Conservation (phyloP, 257 asterid genomes). For the Solanum bukasovii region DNA sequence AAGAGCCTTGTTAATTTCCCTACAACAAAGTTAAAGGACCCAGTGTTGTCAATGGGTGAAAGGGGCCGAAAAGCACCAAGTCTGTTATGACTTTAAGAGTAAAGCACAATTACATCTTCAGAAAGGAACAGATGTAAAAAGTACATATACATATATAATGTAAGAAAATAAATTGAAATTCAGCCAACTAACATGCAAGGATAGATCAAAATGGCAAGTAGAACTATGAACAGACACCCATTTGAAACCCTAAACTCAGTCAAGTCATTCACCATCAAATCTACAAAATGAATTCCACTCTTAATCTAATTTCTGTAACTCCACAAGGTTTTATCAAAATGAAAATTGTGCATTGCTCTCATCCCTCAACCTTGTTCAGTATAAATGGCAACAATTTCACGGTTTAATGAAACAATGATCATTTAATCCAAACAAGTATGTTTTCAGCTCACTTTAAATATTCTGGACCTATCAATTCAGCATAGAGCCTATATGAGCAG, state of each 20-base stretch:
- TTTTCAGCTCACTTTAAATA: background rate
- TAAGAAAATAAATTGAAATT: background rate
- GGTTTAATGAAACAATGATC: background rate
- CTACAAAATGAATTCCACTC: background rate
- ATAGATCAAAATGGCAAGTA: background rate
- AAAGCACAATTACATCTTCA: background rate
- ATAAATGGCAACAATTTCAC: background rate
- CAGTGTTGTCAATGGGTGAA: background rate
- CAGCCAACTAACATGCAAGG: background rate
- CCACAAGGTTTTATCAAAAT: background rate
- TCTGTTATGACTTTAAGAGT: background rate
- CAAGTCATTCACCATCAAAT: background rate
- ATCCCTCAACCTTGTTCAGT: background rate
- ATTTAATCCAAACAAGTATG: background rate
- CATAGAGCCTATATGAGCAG: background rate
- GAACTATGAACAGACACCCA: background rate
- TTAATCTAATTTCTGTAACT: background rate
- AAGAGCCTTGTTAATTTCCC: constrained; percentile 77
- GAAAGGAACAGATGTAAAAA: background rate
- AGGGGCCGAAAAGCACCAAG: background rate
- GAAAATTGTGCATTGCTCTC: background rate
- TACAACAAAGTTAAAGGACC: background rate
- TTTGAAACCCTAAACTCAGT: background rate
- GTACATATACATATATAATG: background rate
- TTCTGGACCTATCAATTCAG: background rate